phyloP scores from a whole-genome alignment of 2,329 filamentous ascomycete genomes.

The Colletotrichum nymphaeae region DNA sequence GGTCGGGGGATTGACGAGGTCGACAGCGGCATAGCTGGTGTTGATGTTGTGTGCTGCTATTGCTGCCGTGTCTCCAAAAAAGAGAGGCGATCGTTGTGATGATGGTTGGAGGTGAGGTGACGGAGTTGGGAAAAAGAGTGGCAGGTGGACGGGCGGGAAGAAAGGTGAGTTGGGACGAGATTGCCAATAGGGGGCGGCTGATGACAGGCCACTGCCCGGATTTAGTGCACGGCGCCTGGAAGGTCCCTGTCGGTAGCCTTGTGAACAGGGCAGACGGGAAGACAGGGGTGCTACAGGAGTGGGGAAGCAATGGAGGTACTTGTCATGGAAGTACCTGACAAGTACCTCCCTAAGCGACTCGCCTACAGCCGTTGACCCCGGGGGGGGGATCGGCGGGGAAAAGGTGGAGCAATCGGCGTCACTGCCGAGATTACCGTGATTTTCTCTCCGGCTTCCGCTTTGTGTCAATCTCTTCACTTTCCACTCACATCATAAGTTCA shows the following conservation, averaged over 20 bases:
- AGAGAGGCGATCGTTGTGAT: background rate
- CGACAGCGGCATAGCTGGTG: background rate
- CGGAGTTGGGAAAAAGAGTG: background rate
- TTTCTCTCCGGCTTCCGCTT: background rate
- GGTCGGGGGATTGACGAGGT: background rate
- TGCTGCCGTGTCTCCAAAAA: background rate
- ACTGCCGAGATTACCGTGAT: constrained; percentile 3
- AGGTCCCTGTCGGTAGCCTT: constrained; percentile 6
- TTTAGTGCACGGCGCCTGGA: constrained; percentile 21
- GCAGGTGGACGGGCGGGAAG: background rate
- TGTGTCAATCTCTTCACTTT: background rate
- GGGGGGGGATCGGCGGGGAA: constrained; percentile 16
- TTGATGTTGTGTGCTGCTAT: no score
- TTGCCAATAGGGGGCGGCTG: background rate
- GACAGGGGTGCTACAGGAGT: constrained; percentile 10
- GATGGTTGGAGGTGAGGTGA: background rate
- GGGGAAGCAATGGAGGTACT: background rate
- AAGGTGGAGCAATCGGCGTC: constrained; percentile 9
- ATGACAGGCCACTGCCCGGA: constrained; percentile 26
- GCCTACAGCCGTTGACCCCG: background rate
- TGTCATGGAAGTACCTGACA: no score
- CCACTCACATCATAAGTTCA: no score
- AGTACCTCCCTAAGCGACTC: no score
- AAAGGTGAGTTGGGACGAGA: constrained; percentile 22
- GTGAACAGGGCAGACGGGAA: background rate